These are phyloP conservation scores for Sporodiniella umbellata DNA, from an alignment of 371 early-diverging fungal genomes.

Conservation along the genomic window DNA sequence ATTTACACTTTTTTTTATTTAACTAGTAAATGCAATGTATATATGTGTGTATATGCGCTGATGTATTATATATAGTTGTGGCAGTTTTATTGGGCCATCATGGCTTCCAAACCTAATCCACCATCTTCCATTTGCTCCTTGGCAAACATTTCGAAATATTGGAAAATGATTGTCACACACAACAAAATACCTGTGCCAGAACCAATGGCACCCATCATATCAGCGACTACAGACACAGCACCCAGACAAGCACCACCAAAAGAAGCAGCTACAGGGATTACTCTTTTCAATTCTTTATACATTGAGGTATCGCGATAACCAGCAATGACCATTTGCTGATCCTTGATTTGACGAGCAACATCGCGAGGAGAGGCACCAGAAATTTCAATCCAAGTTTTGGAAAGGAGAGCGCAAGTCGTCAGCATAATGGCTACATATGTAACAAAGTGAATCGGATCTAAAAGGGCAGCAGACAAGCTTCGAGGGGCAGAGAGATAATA, in stretches of 20 bases:
- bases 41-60: too few relatives aligned
- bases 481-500: constrained; percentile 99
- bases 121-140: constrained; percentile 89
- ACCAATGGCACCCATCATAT: constrained; percentile 95
- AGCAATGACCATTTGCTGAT: constrained; percentile 96
- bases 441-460: constrained; percentile 95
- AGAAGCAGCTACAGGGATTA: constrained; percentile 96
- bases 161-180: constrained; percentile 99
- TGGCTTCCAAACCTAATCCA: constrained; percentile 39
- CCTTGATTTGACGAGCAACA: constrained; percentile 98
- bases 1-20: constrained; percentile 1
- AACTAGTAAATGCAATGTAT: too few relatives aligned
- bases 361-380: constrained; percentile 96
- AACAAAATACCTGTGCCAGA: constrained; percentile 99
- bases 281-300: constrained; percentile 98
- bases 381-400: constrained; percentile 99
- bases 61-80: background rate
- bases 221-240: constrained; percentile 94
- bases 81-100: constrained; percentile 36
- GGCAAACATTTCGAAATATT: constrained; percentile 98
- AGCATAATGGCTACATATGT: constrained; percentile 96
- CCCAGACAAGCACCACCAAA: constrained; percentile 99
- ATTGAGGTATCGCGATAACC: constrained; percentile 95
- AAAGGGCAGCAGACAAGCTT: constrained; percentile 77
- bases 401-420: constrained; percentile 94